A percentile compares a stretch with the other conserved stretches of the same genome.
phyloP scores from a whole-genome alignment of 129 eudicot genomes.

The Daucus carota region DH1_v3.0 NC_030382.2:42699501-42700000 shows the following conservation, averaged over 20 bases:
- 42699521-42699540: too few relatives aligned
- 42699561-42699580: too few relatives aligned
- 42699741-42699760: not conserved
- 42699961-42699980: not conserved
- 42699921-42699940: not conserved
- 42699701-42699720: not conserved
- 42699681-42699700: not conserved
- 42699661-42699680: not conserved
- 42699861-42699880: constrained; percentile 79
- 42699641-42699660: too few relatives aligned
- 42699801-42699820: constrained; percentile 63
- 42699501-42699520: too few relatives aligned
- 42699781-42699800: constrained; percentile 25
- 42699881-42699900: too few relatives aligned
- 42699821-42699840: constrained; percentile 89
- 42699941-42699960: not conserved
- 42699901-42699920: not conserved
- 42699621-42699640: too few relatives aligned
- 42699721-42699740: not conserved
- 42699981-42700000: not conserved
- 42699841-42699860: constrained; percentile 68
- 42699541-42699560: too few relatives aligned
- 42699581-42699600: too few relatives aligned
- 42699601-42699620: too few relatives aligned
- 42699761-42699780: not conserved